Evolutionary conservation across 331 rosid species (phyloP).

Genomic region (Quercus phellos): DNA sequence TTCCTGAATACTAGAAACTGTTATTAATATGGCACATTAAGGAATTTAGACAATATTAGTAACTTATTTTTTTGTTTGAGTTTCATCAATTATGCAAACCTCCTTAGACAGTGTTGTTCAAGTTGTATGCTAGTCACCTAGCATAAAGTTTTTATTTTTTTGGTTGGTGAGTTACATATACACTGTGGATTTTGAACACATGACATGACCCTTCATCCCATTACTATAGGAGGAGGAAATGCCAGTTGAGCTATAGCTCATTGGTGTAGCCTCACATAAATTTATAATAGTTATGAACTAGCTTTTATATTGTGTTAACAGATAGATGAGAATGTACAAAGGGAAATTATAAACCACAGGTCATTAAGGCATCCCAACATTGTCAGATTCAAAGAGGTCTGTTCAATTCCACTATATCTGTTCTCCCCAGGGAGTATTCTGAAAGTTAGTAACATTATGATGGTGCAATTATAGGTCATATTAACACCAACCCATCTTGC

Average conservation of each 20-base stretch:
- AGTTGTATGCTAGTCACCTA: not conserved
- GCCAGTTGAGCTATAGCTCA: no score
- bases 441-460: slow-evolving; percentile 12
- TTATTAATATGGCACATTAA: no score
- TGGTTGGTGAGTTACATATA: no score
- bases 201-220: no score
- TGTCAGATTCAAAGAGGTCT: slow-evolving; percentile 91
- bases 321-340: slow-evolving; percentile 94
- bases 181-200: no score
- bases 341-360: slow-evolving; percentile 93
- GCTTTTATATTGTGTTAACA: slow-evolving; percentile 28
- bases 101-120: not conserved
- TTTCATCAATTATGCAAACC: not conserved
- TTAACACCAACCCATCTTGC: slow-evolving; percentile 88
- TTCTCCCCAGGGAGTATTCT: slow-evolving; percentile 7
- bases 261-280: no score
- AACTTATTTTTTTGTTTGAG: not conserved
- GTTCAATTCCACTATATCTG: slow-evolving; percentile 13
- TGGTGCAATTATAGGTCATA: slow-evolving; percentile 54
- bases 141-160: no score
- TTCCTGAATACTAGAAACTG: not conserved
- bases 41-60: not conserved
- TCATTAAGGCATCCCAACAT: slow-evolving; percentile 94
- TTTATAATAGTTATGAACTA: slow-evolving; percentile 11
- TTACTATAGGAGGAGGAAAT: no score